These are phyloP conservation scores for Fusarium armeniacum DNA, from an alignment of 2,329 filamentous ascomycete species.

Conservation along the genomic window DNA sequence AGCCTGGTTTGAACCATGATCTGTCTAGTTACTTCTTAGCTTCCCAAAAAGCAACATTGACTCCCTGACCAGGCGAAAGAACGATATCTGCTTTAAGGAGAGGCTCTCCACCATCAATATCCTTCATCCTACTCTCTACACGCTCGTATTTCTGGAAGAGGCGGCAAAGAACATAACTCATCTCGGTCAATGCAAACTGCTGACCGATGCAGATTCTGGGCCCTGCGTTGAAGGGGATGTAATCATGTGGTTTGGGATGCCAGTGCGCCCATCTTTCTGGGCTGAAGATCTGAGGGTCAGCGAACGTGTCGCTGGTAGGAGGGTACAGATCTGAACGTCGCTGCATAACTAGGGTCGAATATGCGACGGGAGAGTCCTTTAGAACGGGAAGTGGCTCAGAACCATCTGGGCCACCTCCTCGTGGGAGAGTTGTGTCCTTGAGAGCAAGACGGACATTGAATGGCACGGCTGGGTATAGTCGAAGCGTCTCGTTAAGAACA, in stretches of 20 bases:
- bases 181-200: constrained; percentile 85
- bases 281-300: constrained; percentile 66
- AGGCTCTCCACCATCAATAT: constrained; percentile 68
- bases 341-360: constrained; percentile 80
- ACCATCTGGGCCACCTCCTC: constrained; percentile 76
- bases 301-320: constrained; percentile 59
- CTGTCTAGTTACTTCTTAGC: constrained; percentile 49
- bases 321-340: constrained; percentile 75
- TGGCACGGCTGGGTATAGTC: constrained; percentile 82
- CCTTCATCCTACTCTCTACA: constrained; percentile 70
- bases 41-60: constrained; percentile 69
- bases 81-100: constrained; percentile 72
- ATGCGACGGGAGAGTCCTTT: constrained; percentile 75
- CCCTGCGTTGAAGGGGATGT: constrained; percentile 82
- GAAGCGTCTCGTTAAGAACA: constrained; percentile 81
- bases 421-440: constrained; percentile 80
- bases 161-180: constrained; percentile 78
- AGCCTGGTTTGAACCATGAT: background rate
- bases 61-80: constrained; percentile 70
- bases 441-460: constrained; percentile 82
- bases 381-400: constrained; percentile 73
- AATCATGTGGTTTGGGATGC: constrained; percentile 77
- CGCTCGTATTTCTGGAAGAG: constrained; percentile 79
- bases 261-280: constrained; percentile 77
- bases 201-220: constrained; percentile 83